Evolutionary conservation across 306 rosid species (phyloP).

Genomic region (Rosa lucieae): DNA sequence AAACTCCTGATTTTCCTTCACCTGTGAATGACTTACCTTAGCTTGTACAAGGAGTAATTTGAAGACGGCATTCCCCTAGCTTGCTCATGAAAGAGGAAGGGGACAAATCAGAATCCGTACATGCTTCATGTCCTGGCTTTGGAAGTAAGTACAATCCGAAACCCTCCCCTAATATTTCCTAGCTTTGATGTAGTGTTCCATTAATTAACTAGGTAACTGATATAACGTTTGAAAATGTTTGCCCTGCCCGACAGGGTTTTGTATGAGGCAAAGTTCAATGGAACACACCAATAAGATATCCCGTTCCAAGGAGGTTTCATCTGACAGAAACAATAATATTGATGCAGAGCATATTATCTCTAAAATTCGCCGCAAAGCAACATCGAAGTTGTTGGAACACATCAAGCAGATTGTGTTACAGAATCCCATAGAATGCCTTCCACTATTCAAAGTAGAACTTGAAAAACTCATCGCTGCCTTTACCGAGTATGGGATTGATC

Average conservation of each 20-base stretch:
- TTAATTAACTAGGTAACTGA: neutral
- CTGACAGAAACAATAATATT: neutral
- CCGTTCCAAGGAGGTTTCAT: neutral
- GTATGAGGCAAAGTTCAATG: neutral
- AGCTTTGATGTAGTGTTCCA: neutral
- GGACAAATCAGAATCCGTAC: neutral
- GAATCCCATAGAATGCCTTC: constrained; percentile 2
- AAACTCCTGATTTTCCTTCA: neutral
- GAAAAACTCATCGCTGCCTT: neutral
- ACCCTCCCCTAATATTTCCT: neutral
- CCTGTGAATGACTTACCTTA: neutral
- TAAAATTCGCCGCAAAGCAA: neutral
- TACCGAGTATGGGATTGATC: neutral
- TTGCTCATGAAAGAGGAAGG: neutral
- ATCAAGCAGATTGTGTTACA: neutral
- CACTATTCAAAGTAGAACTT: neutral
- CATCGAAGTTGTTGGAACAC: constrained; percentile 1
- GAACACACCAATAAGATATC: neutral
- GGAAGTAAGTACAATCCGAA: neutral
- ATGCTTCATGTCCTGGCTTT: neutral
- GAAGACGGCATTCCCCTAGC: neutral
- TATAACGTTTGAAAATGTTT: neutral
- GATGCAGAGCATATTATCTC: neutral
- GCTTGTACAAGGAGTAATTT: neutral
- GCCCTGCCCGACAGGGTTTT: neutral